Conservation (phyloP, 2,329 filamentous ascomycete species). For the Colletotrichum sojae region DNA sequence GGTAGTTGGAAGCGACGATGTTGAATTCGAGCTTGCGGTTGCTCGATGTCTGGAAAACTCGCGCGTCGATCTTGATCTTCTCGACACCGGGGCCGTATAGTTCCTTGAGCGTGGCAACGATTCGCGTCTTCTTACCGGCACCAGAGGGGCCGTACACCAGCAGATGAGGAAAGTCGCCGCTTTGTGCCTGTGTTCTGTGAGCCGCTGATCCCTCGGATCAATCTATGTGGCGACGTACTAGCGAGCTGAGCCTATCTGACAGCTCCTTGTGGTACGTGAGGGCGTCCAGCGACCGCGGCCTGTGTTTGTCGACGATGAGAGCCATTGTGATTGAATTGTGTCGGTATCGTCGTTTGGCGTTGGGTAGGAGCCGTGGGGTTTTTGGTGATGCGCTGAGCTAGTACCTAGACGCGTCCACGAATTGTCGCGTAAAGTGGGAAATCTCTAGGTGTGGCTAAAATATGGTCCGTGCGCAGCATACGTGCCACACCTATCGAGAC, state of each 20-base stretch:
- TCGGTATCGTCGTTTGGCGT: conserved; percentile 15
- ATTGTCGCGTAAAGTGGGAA: conserved; percentile 55
- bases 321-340: conserved; percentile 64
- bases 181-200: conserved; percentile 80
- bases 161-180: conserved; percentile 96
- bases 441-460: conserved; percentile 34
- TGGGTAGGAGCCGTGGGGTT: conserved; percentile 30
- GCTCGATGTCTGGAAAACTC: conserved; percentile 94
- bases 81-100: conserved; percentile 97
- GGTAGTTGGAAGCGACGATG: conserved; percentile 96
- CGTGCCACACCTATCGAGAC: neutral
- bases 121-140: conserved; percentile 97
- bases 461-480: conserved; percentile 39
- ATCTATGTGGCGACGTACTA: conserved; percentile 70
- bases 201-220: conserved; percentile 3
- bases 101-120: conserved; percentile 95
- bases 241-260: conserved; percentile 86
- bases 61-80: conserved; percentile 99
- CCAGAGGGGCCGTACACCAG: conserved; percentile 97
- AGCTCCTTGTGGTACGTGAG: conserved; percentile 92
- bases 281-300: conserved; percentile 80
- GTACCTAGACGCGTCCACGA: conserved; percentile 44
- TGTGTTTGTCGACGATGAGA: conserved; percentile 80
- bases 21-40: conserved; percentile 99
- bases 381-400: conserved; percentile 34